A percentile compares a stretch with the other conserved stretches of the same genome.
phyloP scores from a whole-genome alignment of 306 rosid species.

The Trifolium dubium region DNA sequence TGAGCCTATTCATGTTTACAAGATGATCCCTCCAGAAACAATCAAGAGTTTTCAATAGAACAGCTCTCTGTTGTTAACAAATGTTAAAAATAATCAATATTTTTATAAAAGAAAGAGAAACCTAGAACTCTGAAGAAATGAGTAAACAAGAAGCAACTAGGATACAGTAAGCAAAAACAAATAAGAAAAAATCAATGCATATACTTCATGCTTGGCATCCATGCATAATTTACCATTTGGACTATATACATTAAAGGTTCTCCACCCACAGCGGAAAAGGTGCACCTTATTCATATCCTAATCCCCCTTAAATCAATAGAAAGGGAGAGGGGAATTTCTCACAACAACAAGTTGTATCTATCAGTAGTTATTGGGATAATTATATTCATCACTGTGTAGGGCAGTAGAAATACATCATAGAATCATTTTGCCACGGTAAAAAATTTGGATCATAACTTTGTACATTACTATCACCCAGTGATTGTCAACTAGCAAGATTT shows the following conservation, averaged over 20 bases:
- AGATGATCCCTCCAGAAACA: conserved; percentile 99
- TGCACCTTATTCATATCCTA: conserved; percentile 3
- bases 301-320: conserved; percentile 31
- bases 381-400: conserved; percentile 3
- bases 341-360: conserved; percentile 27
- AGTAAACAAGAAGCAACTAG: conserved; percentile 32
- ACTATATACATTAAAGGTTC: conserved; percentile 23
- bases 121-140: conserved; percentile 2
- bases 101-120: conserved; percentile 9
- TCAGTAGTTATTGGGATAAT: conserved; percentile 7
- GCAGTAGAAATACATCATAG: background rate
- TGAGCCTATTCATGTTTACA: conserved; percentile 93
- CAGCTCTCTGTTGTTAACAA: conserved; percentile 73
- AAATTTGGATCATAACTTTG: conserved; percentile 8
- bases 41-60: conserved; percentile 91
- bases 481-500: conserved; percentile 16
- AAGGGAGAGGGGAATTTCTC: conserved; percentile 21
- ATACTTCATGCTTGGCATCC: conserved; percentile 8
- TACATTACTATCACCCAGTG: conserved; percentile 26
- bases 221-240: conserved; percentile 29
- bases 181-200: conserved; percentile 21
- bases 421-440: conserved; percentile 6
- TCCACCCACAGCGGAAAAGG: conserved; percentile 9
- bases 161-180: conserved; percentile 31
- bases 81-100: conserved; percentile 9